Conservation (phyloP, 495 filamentous ascomycete genomes). For the Penicillium atrosanguineum region DNA sequence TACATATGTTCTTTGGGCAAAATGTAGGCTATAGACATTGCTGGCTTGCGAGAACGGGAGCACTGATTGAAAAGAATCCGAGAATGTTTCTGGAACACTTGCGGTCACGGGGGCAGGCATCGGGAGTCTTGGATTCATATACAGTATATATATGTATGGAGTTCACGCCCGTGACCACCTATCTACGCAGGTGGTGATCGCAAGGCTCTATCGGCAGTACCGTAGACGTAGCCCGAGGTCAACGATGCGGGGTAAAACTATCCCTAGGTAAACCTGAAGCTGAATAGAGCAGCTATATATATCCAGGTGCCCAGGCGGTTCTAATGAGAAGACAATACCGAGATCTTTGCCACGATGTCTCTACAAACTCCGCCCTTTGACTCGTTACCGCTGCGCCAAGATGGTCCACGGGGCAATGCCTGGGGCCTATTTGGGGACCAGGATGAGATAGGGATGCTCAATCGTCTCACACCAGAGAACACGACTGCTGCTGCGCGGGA, state of each 20-base stretch:
- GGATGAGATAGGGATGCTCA: conserved; percentile 48
- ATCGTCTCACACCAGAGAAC: conserved; percentile 47
- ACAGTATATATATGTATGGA: too few relatives aligned
- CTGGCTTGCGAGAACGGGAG: too few relatives aligned
- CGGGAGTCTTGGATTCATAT: too few relatives aligned
- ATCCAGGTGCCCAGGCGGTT: not conserved
- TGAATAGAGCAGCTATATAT: not conserved
- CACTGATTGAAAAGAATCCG: too few relatives aligned
- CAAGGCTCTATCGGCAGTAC: not conserved
- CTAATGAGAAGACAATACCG: not conserved
- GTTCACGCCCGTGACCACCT: too few relatives aligned
- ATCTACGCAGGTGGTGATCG: too few relatives aligned
- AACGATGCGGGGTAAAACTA: not conserved
- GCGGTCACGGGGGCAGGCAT: too few relatives aligned
- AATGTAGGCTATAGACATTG: too few relatives aligned
- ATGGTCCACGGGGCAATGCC: conserved; percentile 44
- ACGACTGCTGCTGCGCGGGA: conserved; percentile 44
- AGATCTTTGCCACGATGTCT: not conserved
- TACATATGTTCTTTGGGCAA: too few relatives aligned
- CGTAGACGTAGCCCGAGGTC: not conserved
- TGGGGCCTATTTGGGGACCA: conserved; percentile 48
- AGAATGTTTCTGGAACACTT: too few relatives aligned
- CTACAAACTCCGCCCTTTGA: conserved; percentile 33
- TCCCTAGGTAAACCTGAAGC: not conserved
- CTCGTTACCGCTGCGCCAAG: conserved; percentile 37